phyloP scores from a whole-genome alignment of 495 filamentous ascomycete genomes.

The Penicillium salamii region DNA sequence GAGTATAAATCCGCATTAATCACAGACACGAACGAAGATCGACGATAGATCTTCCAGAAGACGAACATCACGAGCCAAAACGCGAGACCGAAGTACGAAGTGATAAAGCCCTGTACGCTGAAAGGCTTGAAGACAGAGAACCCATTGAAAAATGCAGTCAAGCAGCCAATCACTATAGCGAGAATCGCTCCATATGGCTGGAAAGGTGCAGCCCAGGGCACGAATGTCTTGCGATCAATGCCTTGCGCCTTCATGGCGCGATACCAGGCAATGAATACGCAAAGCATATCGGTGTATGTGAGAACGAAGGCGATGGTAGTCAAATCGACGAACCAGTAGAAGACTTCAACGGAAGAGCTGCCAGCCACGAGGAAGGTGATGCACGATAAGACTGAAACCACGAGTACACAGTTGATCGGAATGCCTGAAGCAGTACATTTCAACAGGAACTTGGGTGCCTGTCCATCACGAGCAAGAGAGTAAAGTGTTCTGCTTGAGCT shows the following conservation, averaged over 20 bases:
- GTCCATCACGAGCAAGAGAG: constrained; percentile 65
- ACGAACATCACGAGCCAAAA: constrained; percentile 30
- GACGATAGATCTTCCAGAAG: constrained; percentile 32
- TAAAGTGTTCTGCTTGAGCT: constrained; percentile 71
- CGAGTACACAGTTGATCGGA: constrained; percentile 56
- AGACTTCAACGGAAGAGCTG: constrained; percentile 51
- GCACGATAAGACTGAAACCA: constrained; percentile 52
- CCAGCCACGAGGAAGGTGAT: constrained; percentile 62
- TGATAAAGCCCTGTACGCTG: constrained; percentile 32
- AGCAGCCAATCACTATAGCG: constrained; percentile 20
- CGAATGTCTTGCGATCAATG: constrained; percentile 41
- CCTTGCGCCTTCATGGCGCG: constrained; percentile 53
- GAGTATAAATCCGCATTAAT: constrained; percentile 23
- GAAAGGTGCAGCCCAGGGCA: constrained; percentile 27
- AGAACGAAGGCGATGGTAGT: constrained; percentile 51
- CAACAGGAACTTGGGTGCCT: constrained; percentile 53
- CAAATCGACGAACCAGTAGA: constrained; percentile 57
- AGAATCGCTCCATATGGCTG: constrained; percentile 29
- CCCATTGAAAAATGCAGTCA: constrained; percentile 29
- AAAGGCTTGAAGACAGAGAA: constrained; percentile 33
- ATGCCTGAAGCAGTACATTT: constrained; percentile 48
- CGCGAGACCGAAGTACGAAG: constrained; percentile 32
- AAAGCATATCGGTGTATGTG: constrained; percentile 53
- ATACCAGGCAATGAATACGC: constrained; percentile 57
- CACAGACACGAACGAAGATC: constrained; percentile 27